Base-by-base conservation (phyloP, 768 basidiomycete species). In the Naganishia randhawae region DNA sequence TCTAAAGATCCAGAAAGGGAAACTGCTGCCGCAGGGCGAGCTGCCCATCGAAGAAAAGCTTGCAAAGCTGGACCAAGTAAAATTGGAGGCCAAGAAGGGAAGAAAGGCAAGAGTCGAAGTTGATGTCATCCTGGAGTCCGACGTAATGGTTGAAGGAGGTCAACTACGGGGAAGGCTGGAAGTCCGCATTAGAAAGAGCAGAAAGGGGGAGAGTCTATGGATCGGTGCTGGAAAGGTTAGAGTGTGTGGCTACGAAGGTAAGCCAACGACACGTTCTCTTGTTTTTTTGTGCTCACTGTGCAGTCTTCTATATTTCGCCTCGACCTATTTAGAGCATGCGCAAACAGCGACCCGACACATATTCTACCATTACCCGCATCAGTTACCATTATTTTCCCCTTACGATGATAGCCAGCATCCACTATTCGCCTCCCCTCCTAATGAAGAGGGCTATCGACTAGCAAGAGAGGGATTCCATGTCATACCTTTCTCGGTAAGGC, bases 231-330 rank as follows among this genome's bases (percentile, higher is more conserved):
- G 87, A 4, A 94, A 92, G 81, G 78, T 94, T 35, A 83, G 91
- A 67, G 83, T 93, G 25, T 84, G 94, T 63, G 92, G 93, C 4
- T 92, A 92, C 76, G 93, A 95, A 81, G 86, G 85, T 83, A 39
- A 68, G 80, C 16, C 7, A 4, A 3, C 13, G 19, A 32, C 37
- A 8, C 4, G 14, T 31, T n/a, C 32, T 8, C 11, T 1, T 41
- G 19, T 16, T 52, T 32, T 35, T 27, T 22, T 19, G 7, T 5
- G 45, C 8, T 13, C n/a, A n/a, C 7, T 32, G 29, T 32, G 14
- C 55, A 45, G n/a, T n/a, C 7, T 14, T 54, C 66, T 71, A 32
- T 52, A 41, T 32, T 14, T 17, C 10, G 25, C 9, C 0, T 55
- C 54, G 8, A 1, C 25, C 17, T 22, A 2, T 35, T 13, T 27